Evolutionary conservation across 2,329 filamentous ascomycete species (phyloP), one percentile per base, ranked within the genome.

Genomic region (Gaeumannomyces tritici): DNA sequence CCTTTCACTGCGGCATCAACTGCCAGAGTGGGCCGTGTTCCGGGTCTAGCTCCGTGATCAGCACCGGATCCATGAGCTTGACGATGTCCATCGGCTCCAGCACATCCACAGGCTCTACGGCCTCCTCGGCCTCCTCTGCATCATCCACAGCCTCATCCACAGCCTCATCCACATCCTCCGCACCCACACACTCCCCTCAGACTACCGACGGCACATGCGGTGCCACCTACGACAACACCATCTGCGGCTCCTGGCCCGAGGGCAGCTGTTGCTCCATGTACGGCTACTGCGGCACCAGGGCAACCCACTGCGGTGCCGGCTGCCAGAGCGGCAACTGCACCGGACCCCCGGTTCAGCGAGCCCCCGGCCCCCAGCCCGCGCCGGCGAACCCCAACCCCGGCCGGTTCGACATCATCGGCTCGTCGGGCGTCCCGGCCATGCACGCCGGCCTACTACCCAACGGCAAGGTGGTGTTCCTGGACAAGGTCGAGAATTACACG

Each of bases 361-460:
- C 62, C 12, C 62, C 62, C 12, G 58, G 62, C 18, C 62, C 62
- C n/a, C 60, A 63, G 62, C 31, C 62, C 12, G 62, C 62, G 5
- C 62, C 62, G 5, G 29, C 28, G 11, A 61, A 58, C 28, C 12
- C 58, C 24, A 63, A 63, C 21, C 62, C 62, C 12, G 62, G 62
- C 6, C 28, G 29, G 9, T 63, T 63, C 54, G 27, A 31, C 6
- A 27, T 61, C 13, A 51, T 61, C 3, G 62, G 62, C 21, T 8
- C 51, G 24, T 63, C 62, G 3, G 62, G 62, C 31, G 62, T 63
- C 33, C 62, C 62, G 27, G 62, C 54, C 15, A 63, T 63, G 62
- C 62, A 63, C 54, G 54, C 54, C 26, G 62, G 62, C 24, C 62
- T 63, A 18, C 57, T 63, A 12, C 62, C 62, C 47, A 63, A 63